Percentiles rank a stretch among this genome's conserved stretches.
These are phyloP conservation scores for Apiospora aurea DNA, from an alignment of 2,329 filamentous ascomycete species.

Conservation along the genomic window DNA sequence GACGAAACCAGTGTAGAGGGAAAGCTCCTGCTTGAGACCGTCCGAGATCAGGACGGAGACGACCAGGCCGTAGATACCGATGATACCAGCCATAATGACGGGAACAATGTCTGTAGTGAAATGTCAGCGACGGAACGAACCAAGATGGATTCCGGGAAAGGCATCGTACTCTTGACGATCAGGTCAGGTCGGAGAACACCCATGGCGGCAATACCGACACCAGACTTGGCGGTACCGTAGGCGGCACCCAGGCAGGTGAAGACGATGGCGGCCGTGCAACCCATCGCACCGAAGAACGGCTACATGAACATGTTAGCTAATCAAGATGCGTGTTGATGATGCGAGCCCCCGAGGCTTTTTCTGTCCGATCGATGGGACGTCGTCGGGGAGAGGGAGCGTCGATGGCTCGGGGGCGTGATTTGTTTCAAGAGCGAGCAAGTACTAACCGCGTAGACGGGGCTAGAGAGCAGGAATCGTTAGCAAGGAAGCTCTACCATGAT, in stretches of 20 bases:
- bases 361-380: constrained; percentile 10
- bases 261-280: constrained; percentile 88
- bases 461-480: constrained; percentile 50
- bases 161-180: constrained; percentile 93
- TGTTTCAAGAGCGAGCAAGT: constrained; percentile 34
- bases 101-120: constrained; percentile 84
- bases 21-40: constrained; percentile 73
- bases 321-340: background rate
- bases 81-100: constrained; percentile 99
- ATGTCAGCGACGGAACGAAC: constrained; percentile 30
- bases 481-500: constrained; percentile 10
- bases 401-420: background rate
- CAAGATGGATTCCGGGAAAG: constrained; percentile 25
- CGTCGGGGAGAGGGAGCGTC: constrained; percentile 21
- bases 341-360: constrained; percentile 13
- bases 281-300: constrained; percentile 87
- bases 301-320: constrained; percentile 31
- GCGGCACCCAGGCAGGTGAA: constrained; percentile 97
- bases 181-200: constrained; percentile 97
- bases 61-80: constrained; percentile 96
- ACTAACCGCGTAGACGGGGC: constrained; percentile 99
- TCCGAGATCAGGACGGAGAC: constrained; percentile 88
- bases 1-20: constrained; percentile 84
- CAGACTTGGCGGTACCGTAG: constrained; percentile 98
- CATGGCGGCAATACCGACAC: constrained; percentile 98